Conservation (phyloP, 495 filamentous ascomycete species). For the Penicillium herquei region DNA sequence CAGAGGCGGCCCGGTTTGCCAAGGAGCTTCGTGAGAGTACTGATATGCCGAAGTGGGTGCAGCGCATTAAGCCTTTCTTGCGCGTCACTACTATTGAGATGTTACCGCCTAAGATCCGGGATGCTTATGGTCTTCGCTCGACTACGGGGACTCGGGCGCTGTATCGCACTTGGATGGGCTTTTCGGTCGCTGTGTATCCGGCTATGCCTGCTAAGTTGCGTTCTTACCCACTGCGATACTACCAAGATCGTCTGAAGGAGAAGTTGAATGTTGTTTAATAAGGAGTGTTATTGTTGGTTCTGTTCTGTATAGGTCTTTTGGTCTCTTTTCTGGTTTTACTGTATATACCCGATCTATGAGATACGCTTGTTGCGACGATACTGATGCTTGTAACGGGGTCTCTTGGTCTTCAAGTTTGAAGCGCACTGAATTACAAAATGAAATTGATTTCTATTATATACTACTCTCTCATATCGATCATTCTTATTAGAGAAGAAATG, state of each 20-base stretch:
- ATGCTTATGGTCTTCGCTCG: slow-evolving; percentile 40
- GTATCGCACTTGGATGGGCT: slow-evolving; percentile 39
- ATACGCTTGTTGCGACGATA: not conserved
- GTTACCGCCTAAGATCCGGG: slow-evolving; percentile 37
- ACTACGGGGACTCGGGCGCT: slow-evolving; percentile 29
- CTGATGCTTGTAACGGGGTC: not conserved
- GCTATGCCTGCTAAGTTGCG: slow-evolving; percentile 34
- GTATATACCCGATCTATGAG: not conserved
- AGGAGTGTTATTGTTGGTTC: not conserved
- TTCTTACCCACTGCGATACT: slow-evolving; percentile 31
- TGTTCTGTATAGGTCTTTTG: not conserved
- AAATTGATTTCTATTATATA: no score
- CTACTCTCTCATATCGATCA: no score
- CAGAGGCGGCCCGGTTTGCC: slow-evolving; percentile 34
- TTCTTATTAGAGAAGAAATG: no score
- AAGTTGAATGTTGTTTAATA: slow-evolving; percentile 31
- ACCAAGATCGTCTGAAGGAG: slow-evolving; percentile 28
- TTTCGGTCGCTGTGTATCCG: slow-evolving; percentile 39
- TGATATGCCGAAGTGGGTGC: slow-evolving; percentile 36
- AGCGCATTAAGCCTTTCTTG: slow-evolving; percentile 35
- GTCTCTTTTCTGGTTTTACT: not conserved
- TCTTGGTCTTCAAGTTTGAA: not conserved
- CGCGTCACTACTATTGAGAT: slow-evolving; percentile 39
- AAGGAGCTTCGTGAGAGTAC: slow-evolving; percentile 26
- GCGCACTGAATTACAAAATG: no score